These are phyloP conservation scores for Erythrobasidium hasegawianum DNA, from an alignment of 1,284 basidiomycete species.

Conservation along the genomic window DNA sequence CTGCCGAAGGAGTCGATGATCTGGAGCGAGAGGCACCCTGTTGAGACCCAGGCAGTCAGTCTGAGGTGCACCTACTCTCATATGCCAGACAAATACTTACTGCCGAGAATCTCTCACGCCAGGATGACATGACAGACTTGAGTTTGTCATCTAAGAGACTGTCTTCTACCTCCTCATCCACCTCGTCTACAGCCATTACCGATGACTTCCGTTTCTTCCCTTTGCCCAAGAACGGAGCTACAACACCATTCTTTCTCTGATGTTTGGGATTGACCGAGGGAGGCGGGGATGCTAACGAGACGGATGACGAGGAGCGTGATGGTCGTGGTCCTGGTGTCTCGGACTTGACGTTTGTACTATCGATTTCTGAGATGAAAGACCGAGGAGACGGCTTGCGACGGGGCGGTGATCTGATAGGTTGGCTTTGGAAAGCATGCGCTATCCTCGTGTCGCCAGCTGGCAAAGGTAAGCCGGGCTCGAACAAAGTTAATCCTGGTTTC, in stretches of 20 bases:
- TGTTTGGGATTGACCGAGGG: neutral
- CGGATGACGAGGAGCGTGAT: neutral
- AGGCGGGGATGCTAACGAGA: neutral
- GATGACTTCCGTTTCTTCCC: neutral
- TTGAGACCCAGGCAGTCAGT: too few species aligned
- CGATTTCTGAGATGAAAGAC: neutral
- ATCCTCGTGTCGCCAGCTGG: neutral
- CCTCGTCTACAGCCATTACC: neutral
- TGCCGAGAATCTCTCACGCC: constrained; percentile 22
- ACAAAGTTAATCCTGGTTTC: neutral
- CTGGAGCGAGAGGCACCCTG: neutral
- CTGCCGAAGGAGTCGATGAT: neutral
- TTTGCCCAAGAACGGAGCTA: neutral
- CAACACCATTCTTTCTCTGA: neutral
- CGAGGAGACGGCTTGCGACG: neutral
- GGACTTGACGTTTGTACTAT: neutral
- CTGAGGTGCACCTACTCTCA: too few species aligned
- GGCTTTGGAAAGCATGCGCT: neutral
- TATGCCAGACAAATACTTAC: too few species aligned
- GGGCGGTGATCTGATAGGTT: neutral
- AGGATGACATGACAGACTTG: constrained; percentile 9
- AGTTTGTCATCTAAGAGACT: constrained; percentile 7
- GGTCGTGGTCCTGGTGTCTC: neutral
- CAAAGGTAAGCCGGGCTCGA: neutral
- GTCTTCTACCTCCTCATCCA: neutral